A percentile compares a stretch with the other conserved stretches of the same genome.
Evolutionary conservation across 2,329 filamentous ascomycete species (phyloP).

Genomic region (Emydomyces testavorans): DNA sequence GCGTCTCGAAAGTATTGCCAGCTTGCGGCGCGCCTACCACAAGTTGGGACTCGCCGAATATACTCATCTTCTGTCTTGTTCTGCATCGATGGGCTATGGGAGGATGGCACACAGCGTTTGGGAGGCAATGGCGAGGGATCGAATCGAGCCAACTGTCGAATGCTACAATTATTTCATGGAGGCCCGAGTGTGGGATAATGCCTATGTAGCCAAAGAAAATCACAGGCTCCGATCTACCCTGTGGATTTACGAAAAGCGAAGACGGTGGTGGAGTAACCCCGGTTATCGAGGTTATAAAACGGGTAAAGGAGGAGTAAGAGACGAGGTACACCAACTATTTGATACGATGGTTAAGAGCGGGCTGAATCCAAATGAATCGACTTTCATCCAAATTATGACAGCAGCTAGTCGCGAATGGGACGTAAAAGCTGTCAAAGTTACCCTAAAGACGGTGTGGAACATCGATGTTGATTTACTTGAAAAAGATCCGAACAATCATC

Average conservation of each 20-base stretch:
- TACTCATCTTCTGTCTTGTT: slow-evolving; percentile 42
- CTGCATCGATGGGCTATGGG: slow-evolving; percentile 38
- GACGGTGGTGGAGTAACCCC: slow-evolving; percentile 5
- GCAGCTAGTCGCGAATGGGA: slow-evolving; percentile 45
- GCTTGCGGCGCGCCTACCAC: slow-evolving; percentile 29
- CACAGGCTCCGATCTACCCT: slow-evolving; percentile 30
- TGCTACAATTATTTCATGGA: slow-evolving; percentile 48
- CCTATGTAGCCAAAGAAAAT: slow-evolving; percentile 31
- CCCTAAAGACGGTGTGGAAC: slow-evolving; percentile 45
- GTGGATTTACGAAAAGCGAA: slow-evolving; percentile 24
- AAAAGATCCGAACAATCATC: slow-evolving; percentile 25
- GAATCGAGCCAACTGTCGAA: slow-evolving; percentile 35
- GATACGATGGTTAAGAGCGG: slow-evolving; percentile 39
- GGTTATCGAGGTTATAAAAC: slow-evolving; percentile 27
- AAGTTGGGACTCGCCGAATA: slow-evolving; percentile 39
- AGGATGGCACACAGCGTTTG: slow-evolving; percentile 38
- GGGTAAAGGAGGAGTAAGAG: slow-evolving; percentile 25
- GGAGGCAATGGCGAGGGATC: slow-evolving; percentile 32
- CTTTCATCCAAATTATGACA: slow-evolving; percentile 43
- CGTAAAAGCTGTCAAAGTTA: slow-evolving; percentile 34
- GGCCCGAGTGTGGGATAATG: slow-evolving; percentile 38
- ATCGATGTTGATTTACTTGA: slow-evolving; percentile 39
- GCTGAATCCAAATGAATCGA: slow-evolving; percentile 40
- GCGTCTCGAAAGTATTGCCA: slow-evolving; percentile 30
- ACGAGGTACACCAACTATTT: slow-evolving; percentile 34